Percentiles rank a stretch among this genome's conserved stretches.
phyloP scores from a whole-genome alignment of 441 rosid species.

The Kokia cookei region DNA sequence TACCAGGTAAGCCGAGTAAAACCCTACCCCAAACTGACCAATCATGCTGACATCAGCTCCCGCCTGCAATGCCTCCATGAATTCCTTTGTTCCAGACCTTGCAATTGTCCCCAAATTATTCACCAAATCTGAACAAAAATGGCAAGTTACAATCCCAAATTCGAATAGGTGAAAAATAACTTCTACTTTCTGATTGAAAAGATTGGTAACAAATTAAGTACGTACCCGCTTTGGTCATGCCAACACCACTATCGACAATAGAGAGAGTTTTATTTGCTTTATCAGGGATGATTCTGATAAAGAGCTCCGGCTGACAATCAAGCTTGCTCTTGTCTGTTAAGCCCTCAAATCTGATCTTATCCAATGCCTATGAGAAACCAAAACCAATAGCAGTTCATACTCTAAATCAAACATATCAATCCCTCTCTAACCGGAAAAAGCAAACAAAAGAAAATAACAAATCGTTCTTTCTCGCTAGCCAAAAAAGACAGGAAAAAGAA shows the following conservation, averaged over 20 bases:
- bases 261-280: slow-evolving; percentile 23
- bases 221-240: slow-evolving; percentile 16
- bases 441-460: not conserved
- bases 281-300: slow-evolving; percentile 30
- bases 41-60: slow-evolving; percentile 42
- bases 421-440: not conserved
- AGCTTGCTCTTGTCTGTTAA: too few species aligned
- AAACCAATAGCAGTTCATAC: not conserved
- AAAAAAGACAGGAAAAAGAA: not conserved
- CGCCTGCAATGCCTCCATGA: slow-evolving; percentile 36
- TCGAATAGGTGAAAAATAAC: too few species aligned
- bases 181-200: not conserved
- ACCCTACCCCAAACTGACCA: slow-evolving; percentile 36
- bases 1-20: slow-evolving; percentile 29
- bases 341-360: slow-evolving; percentile 31
- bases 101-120: slow-evolving; percentile 10
- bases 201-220: not conserved
- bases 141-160: not conserved
- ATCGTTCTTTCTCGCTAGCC: not conserved
- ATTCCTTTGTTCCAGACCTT: slow-evolving; percentile 37
- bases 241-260: slow-evolving; percentile 22
- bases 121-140: slow-evolving; percentile 20
- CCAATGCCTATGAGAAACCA: slow-evolving; percentile 20
- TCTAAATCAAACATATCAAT: not conserved
- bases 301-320: slow-evolving; percentile 20